Conservation (phyloP, 345 rosid genomes). For the Raphanus raphanistrum region DNA sequence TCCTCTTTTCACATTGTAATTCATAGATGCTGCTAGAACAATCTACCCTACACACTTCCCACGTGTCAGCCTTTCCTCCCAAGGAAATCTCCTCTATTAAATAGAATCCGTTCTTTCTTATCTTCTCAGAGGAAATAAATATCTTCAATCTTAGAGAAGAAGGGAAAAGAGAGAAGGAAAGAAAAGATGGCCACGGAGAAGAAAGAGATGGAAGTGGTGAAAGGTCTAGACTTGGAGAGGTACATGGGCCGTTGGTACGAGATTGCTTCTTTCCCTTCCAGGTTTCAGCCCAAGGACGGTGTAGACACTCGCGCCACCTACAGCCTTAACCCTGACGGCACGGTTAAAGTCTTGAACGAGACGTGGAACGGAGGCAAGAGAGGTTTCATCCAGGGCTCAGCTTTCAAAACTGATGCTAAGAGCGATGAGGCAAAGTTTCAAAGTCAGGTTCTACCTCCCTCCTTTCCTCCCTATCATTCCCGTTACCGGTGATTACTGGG, state of each 20-base stretch:
- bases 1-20: not conserved
- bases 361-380: conserved; percentile 79
- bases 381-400: conserved; percentile 59
- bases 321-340: conserved; percentile 68
- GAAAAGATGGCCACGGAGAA: conserved; percentile 44
- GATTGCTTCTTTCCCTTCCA: conserved; percentile 81
- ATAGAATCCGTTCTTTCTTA: not conserved
- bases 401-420: conserved; percentile 70
- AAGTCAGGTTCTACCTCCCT: conserved; percentile 84
- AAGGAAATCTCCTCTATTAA: conserved; percentile 23
- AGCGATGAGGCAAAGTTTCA: conserved; percentile 89
- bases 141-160: conserved; percentile 23
- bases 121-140: not conserved
- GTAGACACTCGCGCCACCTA: conserved; percentile 82
- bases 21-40: conserved; percentile 30
- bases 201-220: conserved; percentile 76
- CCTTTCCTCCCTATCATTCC: conserved; percentile 86
- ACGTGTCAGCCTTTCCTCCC: conserved; percentile 38
- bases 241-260: conserved; percentile 98
- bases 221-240: conserved; percentile 56
- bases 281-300: conserved; percentile 77
- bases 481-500: conserved; percentile 85
- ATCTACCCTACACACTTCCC: conserved; percentile 33
- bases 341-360: conserved; percentile 77
- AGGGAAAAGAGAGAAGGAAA: not conserved